phyloP scores from a whole-genome alignment of 2,329 filamentous ascomycete species.

The Fusarium euwallaceae region DNA sequence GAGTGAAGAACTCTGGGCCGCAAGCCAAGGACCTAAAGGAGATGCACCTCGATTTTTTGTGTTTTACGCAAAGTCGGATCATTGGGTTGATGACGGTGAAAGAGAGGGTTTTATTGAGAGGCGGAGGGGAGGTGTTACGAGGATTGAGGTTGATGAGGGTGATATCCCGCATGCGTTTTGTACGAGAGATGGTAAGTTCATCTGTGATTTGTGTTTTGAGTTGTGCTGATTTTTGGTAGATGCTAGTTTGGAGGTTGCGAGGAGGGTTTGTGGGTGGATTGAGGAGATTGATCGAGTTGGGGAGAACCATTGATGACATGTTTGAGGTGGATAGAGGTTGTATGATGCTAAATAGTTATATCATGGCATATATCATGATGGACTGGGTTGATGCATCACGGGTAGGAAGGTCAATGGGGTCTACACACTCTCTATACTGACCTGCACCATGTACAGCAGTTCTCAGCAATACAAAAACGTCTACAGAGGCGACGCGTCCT shows the following conservation, averaged over 20 bases:
- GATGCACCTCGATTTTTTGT: slow-evolving; percentile 66
- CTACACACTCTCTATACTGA: background rate
- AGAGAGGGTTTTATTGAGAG: slow-evolving; percentile 68
- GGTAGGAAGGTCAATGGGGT: background rate
- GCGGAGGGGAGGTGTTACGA: slow-evolving; percentile 57
- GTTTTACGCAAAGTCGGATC: slow-evolving; percentile 71
- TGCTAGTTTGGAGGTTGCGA: slow-evolving; percentile 36
- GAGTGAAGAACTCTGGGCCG: slow-evolving; percentile 71
- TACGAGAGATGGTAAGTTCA: slow-evolving; percentile 52
- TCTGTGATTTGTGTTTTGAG: background rate
- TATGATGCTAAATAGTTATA: background rate
- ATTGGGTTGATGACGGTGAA: slow-evolving; percentile 71
- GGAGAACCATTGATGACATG: background rate
- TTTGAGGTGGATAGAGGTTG: background rate
- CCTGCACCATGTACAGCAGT: too few relatives aligned
- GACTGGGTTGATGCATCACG: background rate
- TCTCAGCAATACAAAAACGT: background rate
- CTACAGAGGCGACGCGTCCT: background rate
- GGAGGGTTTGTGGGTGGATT: slow-evolving; percentile 29
- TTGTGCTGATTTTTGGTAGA: slow-evolving; percentile 22
- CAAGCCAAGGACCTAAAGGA: slow-evolving; percentile 31
- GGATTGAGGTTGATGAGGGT: slow-evolving; percentile 67
- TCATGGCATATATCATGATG: background rate
- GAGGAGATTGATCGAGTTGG: slow-evolving; percentile 28
- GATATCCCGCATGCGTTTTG: slow-evolving; percentile 73